These are phyloP conservation scores for Dissophora globulifera DNA, from an alignment of 192 early-diverging fungal species.

Conservation along the genomic window DNA sequence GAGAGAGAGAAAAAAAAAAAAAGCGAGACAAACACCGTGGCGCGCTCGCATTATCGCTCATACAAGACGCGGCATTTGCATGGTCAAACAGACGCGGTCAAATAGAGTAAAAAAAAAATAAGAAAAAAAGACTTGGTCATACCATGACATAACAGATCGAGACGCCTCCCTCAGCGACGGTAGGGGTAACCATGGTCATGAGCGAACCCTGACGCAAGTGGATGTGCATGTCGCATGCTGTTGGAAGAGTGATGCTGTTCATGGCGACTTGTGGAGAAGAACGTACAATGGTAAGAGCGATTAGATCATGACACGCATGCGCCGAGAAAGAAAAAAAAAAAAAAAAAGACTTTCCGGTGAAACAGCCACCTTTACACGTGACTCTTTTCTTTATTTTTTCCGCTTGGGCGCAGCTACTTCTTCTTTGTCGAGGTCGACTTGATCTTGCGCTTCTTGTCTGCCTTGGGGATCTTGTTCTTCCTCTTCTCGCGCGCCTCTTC, in stretches of 20 bases:
- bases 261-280: slow-evolving; percentile 2
- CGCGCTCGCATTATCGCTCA: no score
- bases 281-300: no score
- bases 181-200: slow-evolving; percentile 90
- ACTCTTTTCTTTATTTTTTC: no score
- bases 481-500: slow-evolving; percentile 92
- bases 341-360: no score
- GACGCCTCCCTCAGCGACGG: slow-evolving; percentile 82
- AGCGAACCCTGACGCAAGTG: slow-evolving; percentile 93
- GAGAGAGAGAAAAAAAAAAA: background rate
- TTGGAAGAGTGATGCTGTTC: slow-evolving; percentile 71
- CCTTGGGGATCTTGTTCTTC: slow-evolving; percentile 95
- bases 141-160: slow-evolving; percentile 94
- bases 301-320: no score
- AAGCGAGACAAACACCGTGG: slow-evolving; percentile 6
- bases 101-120: no score
- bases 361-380: no score
- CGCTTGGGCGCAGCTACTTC: slow-evolving; percentile 2
- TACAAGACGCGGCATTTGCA: no score
- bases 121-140: no score
- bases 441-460: slow-evolving; percentile 94
- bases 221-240: slow-evolving; percentile 90
- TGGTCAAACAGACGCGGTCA: no score
- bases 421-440: slow-evolving; percentile 15
- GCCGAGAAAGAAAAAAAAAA: no score